phyloP scores from a whole-genome alignment of 75 land plant species.

The Sequoia sempervirens region DNA sequence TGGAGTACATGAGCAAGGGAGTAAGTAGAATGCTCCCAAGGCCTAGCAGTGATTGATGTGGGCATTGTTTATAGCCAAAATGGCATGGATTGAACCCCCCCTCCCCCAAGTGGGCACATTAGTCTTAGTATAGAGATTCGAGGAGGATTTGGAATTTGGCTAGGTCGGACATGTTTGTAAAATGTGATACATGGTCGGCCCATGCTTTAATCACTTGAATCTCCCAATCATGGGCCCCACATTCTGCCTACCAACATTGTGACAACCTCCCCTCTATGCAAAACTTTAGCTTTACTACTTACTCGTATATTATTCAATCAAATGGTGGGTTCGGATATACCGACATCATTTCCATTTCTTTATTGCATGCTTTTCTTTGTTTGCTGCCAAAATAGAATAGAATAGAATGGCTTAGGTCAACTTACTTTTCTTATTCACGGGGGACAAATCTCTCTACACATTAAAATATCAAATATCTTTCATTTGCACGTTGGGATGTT shows the following conservation, averaged over 20 bases:
- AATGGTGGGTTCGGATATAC: neutral
- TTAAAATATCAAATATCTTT: too few species aligned
- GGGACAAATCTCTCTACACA: neutral
- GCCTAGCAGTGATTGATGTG: neutral
- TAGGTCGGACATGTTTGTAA: neutral
- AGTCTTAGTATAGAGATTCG: neutral
- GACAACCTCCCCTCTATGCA: neutral
- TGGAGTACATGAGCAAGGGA: neutral
- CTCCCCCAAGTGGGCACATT: neutral
- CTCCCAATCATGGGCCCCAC: neutral
- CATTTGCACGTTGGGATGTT: too few species aligned
- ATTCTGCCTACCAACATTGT: neutral
- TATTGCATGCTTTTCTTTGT: neutral
- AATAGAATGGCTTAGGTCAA: neutral
- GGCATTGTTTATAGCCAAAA: neutral
- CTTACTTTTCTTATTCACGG: neutral
- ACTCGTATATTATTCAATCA: neutral
- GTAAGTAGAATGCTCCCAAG: neutral
- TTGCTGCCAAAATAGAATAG: neutral
- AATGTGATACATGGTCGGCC: conserved; percentile 7
- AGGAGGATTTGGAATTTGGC: neutral
- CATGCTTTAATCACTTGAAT: neutral
- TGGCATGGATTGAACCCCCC: neutral
- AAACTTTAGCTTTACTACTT: neutral
- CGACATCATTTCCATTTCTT: neutral